phyloP scores from a whole-genome alignment of 2,329 filamentous ascomycete species.

The Tolypocladium ophioglossoides region DNA sequence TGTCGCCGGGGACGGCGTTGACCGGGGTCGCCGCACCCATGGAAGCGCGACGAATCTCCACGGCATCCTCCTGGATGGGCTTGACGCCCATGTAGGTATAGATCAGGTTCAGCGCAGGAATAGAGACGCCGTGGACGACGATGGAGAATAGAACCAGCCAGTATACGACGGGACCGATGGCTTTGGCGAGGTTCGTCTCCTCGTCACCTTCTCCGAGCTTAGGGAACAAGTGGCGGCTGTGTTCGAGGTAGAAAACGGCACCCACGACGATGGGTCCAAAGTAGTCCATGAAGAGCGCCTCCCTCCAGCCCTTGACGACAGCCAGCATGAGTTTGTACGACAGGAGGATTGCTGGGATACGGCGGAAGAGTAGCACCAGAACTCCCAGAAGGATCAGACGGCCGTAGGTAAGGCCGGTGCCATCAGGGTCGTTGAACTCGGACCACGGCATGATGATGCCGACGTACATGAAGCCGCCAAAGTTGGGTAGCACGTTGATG shows the following conservation, averaged over 20 bases:
- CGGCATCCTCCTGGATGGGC: constrained; percentile 31
- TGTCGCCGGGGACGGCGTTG: constrained; percentile 27
- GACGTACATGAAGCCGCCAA: constrained; percentile 50
- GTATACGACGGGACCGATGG: constrained; percentile 28
- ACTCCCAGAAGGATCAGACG: constrained; percentile 41
- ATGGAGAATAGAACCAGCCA: constrained; percentile 24
- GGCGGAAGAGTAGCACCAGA: constrained; percentile 41
- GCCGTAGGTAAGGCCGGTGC: constrained; percentile 39
- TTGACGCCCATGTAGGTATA: constrained; percentile 27
- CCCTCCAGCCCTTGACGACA: constrained; percentile 40
- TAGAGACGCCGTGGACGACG: constrained; percentile 27
- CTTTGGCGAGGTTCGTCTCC: constrained; percentile 23
- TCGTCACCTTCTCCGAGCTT: constrained; percentile 20
- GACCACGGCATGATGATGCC: constrained; percentile 45
- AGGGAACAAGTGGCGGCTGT: constrained; percentile 31
- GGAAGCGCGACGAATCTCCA: constrained; percentile 26
- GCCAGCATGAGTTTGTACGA: constrained; percentile 45
- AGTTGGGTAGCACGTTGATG: constrained; percentile 48
- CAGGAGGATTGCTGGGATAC: constrained; percentile 44
- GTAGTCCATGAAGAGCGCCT: constrained; percentile 52
- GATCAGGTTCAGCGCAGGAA: constrained; percentile 28
- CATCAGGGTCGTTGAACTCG: constrained; percentile 40
- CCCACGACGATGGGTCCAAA: constrained; percentile 72
- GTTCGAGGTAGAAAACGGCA: constrained; percentile 62
- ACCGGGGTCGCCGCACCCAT: constrained; percentile 19